These are phyloP conservation scores for Piloderma croceum DNA, from an alignment of 768 basidiomycete genomes.

Conservation along the genomic window DNA sequence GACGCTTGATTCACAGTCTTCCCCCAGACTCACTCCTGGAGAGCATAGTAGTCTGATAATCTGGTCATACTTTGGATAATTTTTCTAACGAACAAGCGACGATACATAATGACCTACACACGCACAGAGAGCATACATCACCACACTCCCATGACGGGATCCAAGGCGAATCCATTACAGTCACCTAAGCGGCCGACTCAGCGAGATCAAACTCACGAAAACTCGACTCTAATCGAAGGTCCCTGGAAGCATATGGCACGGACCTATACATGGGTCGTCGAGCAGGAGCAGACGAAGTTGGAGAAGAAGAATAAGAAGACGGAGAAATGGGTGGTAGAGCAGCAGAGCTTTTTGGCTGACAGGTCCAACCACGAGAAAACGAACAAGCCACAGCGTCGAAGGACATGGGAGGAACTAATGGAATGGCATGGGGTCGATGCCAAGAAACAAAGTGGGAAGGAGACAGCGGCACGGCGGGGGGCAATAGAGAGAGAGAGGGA, in stretches of 20 bases:
- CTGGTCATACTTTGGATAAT: no score
- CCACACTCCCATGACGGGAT: no score
- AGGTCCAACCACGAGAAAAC: slow-evolving; percentile 23
- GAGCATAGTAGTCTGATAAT: no score
- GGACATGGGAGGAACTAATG: slow-evolving; percentile 48
- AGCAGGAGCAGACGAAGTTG: slow-evolving; percentile 44
- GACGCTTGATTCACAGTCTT: no score
- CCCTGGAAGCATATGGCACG: slow-evolving; percentile 27
- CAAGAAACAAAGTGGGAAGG: slow-evolving; percentile 48
- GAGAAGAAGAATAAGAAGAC: slow-evolving; percentile 45
- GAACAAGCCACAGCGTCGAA: slow-evolving; percentile 28
- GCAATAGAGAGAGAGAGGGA: slow-evolving; percentile 43
- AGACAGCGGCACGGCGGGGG: slow-evolving; percentile 39
- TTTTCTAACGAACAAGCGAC: no score
- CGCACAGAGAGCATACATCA: no score
- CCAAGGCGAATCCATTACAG: no score
- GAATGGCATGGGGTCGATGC: slow-evolving; percentile 48
- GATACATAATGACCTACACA: no score
- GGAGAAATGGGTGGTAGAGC: slow-evolving; percentile 61
- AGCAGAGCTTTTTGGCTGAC: slow-evolving; percentile 40
- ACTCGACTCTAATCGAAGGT: background rate
- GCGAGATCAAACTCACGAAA: no score
- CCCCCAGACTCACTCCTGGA: no score
- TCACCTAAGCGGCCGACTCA: no score
- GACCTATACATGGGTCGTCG: slow-evolving; percentile 38